Conservation (phyloP, 257 asterid genomes). For the Fraxinus cuspidata region DNA sequence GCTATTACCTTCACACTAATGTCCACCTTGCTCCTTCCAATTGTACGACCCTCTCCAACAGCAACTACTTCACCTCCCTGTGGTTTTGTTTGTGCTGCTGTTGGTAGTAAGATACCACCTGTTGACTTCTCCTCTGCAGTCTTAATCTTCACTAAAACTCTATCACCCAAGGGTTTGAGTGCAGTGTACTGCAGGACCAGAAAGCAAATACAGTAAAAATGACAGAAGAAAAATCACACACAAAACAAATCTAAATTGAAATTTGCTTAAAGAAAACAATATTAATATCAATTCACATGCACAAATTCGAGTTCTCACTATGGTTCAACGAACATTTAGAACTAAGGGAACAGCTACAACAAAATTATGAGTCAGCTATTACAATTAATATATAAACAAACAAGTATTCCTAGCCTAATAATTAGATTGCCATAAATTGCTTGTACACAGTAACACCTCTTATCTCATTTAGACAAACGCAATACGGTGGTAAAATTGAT, state of each 20-base stretch:
- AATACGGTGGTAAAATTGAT: not conserved
- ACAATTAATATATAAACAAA: not conserved
- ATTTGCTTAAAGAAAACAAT: not conserved
- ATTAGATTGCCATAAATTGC: not conserved
- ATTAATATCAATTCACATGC: not conserved
- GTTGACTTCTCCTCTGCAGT: slow-evolving; percentile 76
- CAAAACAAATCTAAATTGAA: not conserved
- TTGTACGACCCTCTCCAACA: slow-evolving; percentile 85
- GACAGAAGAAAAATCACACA: not conserved
- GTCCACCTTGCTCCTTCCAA: slow-evolving; percentile 78
- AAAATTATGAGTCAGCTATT: not conserved
- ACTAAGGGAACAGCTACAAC: not conserved
- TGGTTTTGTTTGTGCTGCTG: slow-evolving; percentile 24
- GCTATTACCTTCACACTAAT: slow-evolving; percentile 70
- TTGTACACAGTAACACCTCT: not conserved
- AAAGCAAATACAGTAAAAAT: not conserved
- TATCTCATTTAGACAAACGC: not conserved
- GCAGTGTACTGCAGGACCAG: slow-evolving; percentile 63
- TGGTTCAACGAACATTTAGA: not conserved
- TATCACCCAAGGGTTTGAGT: slow-evolving; percentile 90
- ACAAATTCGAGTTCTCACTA: not conserved
- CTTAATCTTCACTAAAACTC: slow-evolving; percentile 82
- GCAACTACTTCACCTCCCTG: slow-evolving; percentile 97
- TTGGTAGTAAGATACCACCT: slow-evolving; percentile 89
- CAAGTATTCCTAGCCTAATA: not conserved